A percentile compares a stretch with the other conserved stretches of the same genome.
These are phyloP conservation scores for Euphorbia schlechtendalii DNA, from an alignment of 441 rosid genomes.

Conservation along the genomic window DNA sequence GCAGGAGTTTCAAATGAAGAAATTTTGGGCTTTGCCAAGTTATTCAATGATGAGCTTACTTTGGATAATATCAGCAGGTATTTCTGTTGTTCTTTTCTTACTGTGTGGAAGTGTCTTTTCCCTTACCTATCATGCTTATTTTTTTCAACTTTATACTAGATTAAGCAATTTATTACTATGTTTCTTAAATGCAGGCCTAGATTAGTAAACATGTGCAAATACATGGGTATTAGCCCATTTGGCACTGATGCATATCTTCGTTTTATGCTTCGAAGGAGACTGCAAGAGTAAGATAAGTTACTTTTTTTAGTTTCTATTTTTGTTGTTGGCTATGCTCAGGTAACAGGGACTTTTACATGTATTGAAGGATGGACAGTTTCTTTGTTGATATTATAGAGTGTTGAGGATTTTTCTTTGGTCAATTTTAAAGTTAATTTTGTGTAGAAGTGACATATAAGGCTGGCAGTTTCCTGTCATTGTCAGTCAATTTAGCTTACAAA, in stretches of 20 bases:
- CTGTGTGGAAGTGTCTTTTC: conserved; percentile 7
- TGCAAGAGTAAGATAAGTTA: conserved; percentile 49
- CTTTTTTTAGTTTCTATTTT: conserved; percentile 6
- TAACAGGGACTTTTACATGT: neutral
- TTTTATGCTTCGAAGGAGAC: conserved; percentile 72
- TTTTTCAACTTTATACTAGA: conserved; percentile 9
- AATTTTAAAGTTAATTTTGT: neutral
- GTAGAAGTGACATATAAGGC: neutral
- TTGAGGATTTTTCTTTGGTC: neutral
- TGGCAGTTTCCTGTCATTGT: neutral
- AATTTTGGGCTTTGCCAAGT: conserved; percentile 75
- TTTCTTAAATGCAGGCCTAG: conserved; percentile 58
- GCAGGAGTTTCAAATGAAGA: conserved; percentile 65
- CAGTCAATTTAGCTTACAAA: neutral
- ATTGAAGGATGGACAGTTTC: neutral
- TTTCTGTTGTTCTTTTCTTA: conserved; percentile 14
- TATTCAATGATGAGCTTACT: conserved; percentile 83
- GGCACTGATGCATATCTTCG: conserved; percentile 85
- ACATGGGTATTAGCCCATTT: conserved; percentile 76
- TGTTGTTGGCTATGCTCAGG: conserved; percentile 1
- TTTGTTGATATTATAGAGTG: neutral
- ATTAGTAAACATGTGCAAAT: conserved; percentile 76
- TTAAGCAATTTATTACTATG: conserved; percentile 18
- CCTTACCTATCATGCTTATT: conserved; percentile 6
- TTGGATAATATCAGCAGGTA: conserved; percentile 85